Evolutionary conservation across 331 rosid genomes (phyloP).

Genomic region (Quercus phellos): DNA sequence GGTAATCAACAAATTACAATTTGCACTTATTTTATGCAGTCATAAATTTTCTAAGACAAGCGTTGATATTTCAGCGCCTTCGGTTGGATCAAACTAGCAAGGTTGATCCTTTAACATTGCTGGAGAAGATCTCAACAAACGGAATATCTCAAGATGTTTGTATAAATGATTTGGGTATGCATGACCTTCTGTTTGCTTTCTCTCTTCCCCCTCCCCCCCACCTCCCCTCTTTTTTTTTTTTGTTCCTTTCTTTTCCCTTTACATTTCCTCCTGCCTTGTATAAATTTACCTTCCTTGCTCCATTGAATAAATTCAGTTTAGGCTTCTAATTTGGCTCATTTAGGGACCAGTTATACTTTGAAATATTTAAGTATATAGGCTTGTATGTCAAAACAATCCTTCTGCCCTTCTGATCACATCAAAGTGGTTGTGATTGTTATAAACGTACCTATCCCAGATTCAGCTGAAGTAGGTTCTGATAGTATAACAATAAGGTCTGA

Average conservation of each 20-base stretch:
- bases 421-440: no score
- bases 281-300: neutral
- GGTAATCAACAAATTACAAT: neutral
- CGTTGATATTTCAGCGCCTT: constrained; percentile 46
- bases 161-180: constrained; percentile 82
- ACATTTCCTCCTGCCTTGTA: neutral
- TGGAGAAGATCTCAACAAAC: constrained; percentile 59
- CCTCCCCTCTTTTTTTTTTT: neutral
- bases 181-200: neutral
- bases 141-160: constrained; percentile 89
- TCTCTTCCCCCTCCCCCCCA: no score
- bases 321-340: constrained; percentile 1
- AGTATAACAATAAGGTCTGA: neutral
- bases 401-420: no score
- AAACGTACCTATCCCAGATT: neutral
- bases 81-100: constrained; percentile 63
- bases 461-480: neutral
- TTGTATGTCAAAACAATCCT: no score
- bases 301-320: neutral
- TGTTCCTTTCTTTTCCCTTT: neutral
- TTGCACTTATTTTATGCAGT: neutral
- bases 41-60: constrained; percentile 13
- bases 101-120: constrained; percentile 64
- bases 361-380: constrained; percentile 4
- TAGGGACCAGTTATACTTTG: neutral